Evolutionary conservation across 208 protist genomes (phyloP).

Genomic region (Crithidia mellificae): DNA sequence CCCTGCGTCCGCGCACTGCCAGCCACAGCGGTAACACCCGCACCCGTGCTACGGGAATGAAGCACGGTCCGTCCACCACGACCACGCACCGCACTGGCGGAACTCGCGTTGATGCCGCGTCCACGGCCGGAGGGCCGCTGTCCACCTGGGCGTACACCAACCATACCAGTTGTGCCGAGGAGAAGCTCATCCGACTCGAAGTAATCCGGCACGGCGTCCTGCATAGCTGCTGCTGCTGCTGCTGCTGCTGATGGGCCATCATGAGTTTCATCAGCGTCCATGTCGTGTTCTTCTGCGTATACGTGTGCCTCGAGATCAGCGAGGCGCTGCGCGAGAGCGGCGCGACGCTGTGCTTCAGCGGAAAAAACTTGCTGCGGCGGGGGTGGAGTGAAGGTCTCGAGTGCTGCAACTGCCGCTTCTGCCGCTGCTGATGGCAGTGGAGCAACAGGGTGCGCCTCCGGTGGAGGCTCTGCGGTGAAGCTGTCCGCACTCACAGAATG

Average conservation of each 20-base stretch:
- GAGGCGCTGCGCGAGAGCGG: not conserved
- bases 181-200: constrained; percentile 8
- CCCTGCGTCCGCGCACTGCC: too few species aligned
- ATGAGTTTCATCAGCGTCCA: too few species aligned
- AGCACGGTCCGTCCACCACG: too few species aligned
- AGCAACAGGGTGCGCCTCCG: too few species aligned
- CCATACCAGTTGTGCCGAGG: not conserved
- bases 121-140: not conserved
- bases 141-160: not conserved
- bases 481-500: too few species aligned
- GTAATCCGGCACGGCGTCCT: constrained; percentile 8
- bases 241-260: not conserved
- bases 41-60: too few species aligned
- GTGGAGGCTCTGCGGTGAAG: too few species aligned
- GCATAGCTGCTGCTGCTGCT: not conserved
- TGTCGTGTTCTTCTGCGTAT: constrained; percentile 11
- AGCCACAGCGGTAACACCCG: too few species aligned
- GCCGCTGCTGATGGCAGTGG: too few species aligned
- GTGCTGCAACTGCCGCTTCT: too few species aligned
- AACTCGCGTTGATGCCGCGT: not conserved
- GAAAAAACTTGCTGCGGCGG: not conserved
- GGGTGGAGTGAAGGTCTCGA: too few species aligned
- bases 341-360: not conserved
- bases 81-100: not conserved
- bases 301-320: constrained; percentile 7